Evolutionary conservation across 768 basidiomycete species (phyloP), one percentile per base, ranked within the genome.

Genomic region (Tubosaeta sp.): DNA sequence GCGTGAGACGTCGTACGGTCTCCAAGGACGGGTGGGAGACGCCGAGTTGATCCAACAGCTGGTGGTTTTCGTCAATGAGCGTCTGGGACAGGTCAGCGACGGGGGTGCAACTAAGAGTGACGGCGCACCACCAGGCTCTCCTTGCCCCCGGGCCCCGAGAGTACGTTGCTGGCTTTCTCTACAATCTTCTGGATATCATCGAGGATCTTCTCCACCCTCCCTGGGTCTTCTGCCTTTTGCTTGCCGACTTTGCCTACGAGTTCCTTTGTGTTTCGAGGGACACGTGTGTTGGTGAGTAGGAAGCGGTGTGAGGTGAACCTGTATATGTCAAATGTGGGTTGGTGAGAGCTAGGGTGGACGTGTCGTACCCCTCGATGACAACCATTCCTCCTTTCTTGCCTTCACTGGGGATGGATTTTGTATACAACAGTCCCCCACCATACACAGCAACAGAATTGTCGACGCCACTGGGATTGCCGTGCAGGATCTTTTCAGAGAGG

Each of bases 401-500:
- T 56, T 87, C 64, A 11, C 50, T 66, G 17, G 64, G 65, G 26
- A 91, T 53, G 59, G 90, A 75, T 51, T 89, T 82, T 16, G 87
- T 90, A 72, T 95, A 99, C 17, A 86, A 83, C 58, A 98, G 75
- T 26, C 93, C 97, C 44, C 95, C 95, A 17, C 97, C 97, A 63
- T 86, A 89, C 1, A 93, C 88, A 14, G 90, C 80, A 33, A 97
- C 91, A 17, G 94, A 89, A 68, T 99, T 98, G 68, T 99, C 97
- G 22, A 99, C 89, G 9, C 97, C 97, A 61, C 92, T 95, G 3
- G 97, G 97, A 63, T 89, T 98, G 1, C 97, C 97, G 66, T 99
- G 97, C 46, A 97, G 73, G 38, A 99, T 87, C 71, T 98, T 98
- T 74, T 99, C 97, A 11, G 87, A 80, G 47, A 97, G 75, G 71